phyloP scores from a whole-genome alignment of 768 basidiomycete genomes.

The Suillus luteus region DNA sequence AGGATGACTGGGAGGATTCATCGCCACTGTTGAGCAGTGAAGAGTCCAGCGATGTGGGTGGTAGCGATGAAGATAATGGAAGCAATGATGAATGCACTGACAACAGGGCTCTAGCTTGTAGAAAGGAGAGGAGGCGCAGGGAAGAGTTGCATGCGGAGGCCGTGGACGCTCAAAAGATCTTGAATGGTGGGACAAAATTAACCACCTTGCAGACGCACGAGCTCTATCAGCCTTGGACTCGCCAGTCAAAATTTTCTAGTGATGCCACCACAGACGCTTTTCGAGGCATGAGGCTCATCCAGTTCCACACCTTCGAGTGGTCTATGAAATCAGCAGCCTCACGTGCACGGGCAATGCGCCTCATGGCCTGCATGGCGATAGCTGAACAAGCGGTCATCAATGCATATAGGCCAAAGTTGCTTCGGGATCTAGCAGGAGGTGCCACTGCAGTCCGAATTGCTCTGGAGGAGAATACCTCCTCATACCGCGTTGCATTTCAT shows the following conservation, averaged over 20 bases:
- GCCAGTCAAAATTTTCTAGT: neutral
- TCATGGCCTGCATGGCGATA: neutral
- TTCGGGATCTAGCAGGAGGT: neutral
- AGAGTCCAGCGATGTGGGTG: neutral
- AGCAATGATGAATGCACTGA: constrained; percentile 1
- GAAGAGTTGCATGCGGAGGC: neutral
- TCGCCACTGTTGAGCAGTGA: neutral
- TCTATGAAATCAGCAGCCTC: too few relatives aligned
- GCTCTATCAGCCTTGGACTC: constrained; percentile 5
- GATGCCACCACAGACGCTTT: neutral
- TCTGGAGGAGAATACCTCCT: neutral
- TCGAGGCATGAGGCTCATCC: neutral
- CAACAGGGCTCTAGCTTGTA: neutral
- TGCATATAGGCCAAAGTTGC: neutral
- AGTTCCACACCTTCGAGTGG: constrained; percentile 10
- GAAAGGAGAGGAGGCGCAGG: neutral
- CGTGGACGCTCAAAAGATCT: neutral
- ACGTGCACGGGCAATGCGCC: neutral
- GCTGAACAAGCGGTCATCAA: constrained; percentile 8
- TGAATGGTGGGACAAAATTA: neutral
- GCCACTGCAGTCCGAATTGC: neutral
- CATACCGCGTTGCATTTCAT: neutral
- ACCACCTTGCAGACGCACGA: neutral
- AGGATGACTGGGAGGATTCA: neutral
- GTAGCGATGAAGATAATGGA: neutral